Evolutionary conservation across 2,329 filamentous ascomycete species (phyloP), one percentile per base, ranked within the genome.

Genomic region (Microsporum audouinii): DNA sequence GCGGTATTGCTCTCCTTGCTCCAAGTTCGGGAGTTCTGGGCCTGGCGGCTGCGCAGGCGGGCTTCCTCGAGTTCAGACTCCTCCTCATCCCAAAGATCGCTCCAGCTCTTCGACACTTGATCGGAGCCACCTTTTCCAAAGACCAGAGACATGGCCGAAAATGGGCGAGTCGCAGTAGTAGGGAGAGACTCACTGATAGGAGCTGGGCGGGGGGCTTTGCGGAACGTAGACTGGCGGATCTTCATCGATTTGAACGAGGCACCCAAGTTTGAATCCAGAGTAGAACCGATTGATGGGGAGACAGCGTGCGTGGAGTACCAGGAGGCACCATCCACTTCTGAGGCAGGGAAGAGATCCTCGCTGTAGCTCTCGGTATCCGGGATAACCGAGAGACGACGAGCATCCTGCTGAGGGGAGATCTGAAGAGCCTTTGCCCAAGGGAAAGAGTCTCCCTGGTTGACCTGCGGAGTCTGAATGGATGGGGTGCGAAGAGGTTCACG

Each of bases 1-100:
- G 78, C 76, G 53, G 79, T 75, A 69, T 81, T 82, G 75, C 83
- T 89, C 72, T 88, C 87, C 65, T 88, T 88, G 70, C 88, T 91
- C 86, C 87, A 91, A 60, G 86, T 88, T 66, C 88, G 82, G 61
- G 86, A 83, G 71, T 90, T 89, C 69, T 88, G 80, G 71, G 78
- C 76, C 64, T 76, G 78, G 36, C 79, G 77, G 65, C 85, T 78
- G 74, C 87, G 83, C 31, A 88, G 76, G 4, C 78, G 78, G 63
- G 81, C 75, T 61, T 83, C 77, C 71, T 87, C 83, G 65, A 82
- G 84, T 68, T 87, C 82, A 39, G 81, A 79, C 69, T 94, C 91
- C 60, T 97, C 92, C 73, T 97, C 92, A 62, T 97, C 92, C 87
- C 91, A 96, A 73, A 97, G 85, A 73, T 99, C 94, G 70, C 91